Percentiles rank a stretch among this genome's conserved stretches.
Evolutionary conservation across 2,329 filamentous ascomycete species (phyloP).

Genomic region (Fusarium caatingaense): DNA sequence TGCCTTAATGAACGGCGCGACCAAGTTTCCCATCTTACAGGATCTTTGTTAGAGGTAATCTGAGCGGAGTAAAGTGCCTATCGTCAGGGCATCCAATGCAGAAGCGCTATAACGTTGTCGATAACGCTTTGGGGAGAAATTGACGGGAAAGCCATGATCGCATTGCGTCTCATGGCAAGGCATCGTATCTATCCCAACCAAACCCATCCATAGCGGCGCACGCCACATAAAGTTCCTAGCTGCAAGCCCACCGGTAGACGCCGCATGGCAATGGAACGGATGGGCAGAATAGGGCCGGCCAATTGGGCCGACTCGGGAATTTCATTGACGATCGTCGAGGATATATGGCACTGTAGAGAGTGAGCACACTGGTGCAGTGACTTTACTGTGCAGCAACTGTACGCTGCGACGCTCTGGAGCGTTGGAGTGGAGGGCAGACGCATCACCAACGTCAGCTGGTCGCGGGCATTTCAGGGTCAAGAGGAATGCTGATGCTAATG

Average conservation of each 20-base stretch:
- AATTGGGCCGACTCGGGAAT: slow-evolving; percentile 44
- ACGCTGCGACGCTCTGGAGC: slow-evolving; percentile 15
- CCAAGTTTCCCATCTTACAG: slow-evolving; percentile 2
- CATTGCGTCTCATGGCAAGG: slow-evolving; percentile 6
- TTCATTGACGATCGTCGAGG: slow-evolving; percentile 16
- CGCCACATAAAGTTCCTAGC: not conserved
- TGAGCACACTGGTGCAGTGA: slow-evolving; percentile 15
- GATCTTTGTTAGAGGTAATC: not conserved
- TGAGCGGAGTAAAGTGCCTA: not conserved
- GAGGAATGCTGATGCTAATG: slow-evolving; percentile 28
- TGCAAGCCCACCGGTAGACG: slow-evolving; percentile 30
- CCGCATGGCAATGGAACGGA: slow-evolving; percentile 24
- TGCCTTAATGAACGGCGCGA: slow-evolving; percentile 17
- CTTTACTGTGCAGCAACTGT: slow-evolving; percentile 9
- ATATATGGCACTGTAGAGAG: slow-evolving; percentile 38
- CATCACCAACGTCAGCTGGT: slow-evolving; percentile 39
- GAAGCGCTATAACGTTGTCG: slow-evolving; percentile 28
- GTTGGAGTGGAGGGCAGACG: slow-evolving; percentile 25
- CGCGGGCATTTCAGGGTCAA: slow-evolving; percentile 19
- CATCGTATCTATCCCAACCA: not conserved
- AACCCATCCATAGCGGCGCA: not conserved
- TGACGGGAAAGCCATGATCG: slow-evolving; percentile 23
- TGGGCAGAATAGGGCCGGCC: slow-evolving; percentile 41
- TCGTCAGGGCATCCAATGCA: not conserved
- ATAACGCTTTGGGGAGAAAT: slow-evolving; percentile 11